These are phyloP conservation scores for Spathaspora girioi DNA, from an alignment of 805 yeast species.

Conservation along the genomic window DNA sequence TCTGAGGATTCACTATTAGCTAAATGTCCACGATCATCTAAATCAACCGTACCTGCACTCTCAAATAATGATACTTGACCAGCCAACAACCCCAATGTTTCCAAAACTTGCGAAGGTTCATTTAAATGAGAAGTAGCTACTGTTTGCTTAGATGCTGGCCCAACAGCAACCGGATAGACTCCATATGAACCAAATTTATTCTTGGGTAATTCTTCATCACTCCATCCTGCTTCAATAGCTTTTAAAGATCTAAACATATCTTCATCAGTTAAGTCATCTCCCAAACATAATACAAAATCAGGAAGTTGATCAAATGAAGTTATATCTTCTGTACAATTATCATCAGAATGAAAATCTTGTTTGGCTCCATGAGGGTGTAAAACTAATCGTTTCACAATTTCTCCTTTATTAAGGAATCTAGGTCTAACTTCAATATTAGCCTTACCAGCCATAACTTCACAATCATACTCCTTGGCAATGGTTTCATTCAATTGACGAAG, in stretches of 20 bases:
- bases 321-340: conserved; percentile 17
- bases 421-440: conserved; percentile 98
- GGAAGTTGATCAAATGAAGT: conserved; percentile 51
- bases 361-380: conserved; percentile 57
- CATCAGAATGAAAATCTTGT: conserved; percentile 35
- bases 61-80: conserved; percentile 79
- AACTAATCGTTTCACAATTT: conserved; percentile 80
- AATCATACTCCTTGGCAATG: conserved; percentile 64
- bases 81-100: conserved; percentile 72
- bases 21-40: conserved; percentile 77
- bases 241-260: conserved; percentile 89
- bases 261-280: conserved; percentile 96
- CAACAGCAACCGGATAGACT: conserved; percentile 83
- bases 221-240: conserved; percentile 55
- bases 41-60: conserved; percentile 69
- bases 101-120: conserved; percentile 81
- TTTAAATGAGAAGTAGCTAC: conserved; percentile 80
- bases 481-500: conserved; percentile 53
- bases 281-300: conserved; percentile 84
- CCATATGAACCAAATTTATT: conserved; percentile 56
- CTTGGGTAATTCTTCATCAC: conserved; percentile 32
- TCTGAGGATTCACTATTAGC: conserved; percentile 43
- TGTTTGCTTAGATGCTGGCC: conserved; percentile 85
- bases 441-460: conserved; percentile 96
- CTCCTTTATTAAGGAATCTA: conserved; percentile 91